Base-by-base conservation (phyloP, 129 eudicot species). In the Heracleum sosnowskyi region DNA sequence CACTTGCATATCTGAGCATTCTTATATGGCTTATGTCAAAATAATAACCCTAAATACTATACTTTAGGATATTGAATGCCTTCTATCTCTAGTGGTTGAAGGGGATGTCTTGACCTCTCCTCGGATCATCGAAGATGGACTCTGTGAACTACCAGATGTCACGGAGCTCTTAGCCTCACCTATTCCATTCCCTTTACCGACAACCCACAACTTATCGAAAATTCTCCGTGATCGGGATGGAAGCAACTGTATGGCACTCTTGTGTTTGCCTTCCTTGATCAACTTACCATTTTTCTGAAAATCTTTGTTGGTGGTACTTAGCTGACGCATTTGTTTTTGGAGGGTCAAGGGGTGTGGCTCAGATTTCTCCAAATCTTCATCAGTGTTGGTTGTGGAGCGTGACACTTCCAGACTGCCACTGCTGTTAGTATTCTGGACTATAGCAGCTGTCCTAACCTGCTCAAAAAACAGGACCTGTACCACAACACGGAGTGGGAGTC, bases 381-480 rank as follows among this genome's bases (percentile, higher is more conserved):
- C 88, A 16, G 69, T 75, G 39, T 76, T 70, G 20, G 68, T 77
- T 17, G 75, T 84, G 74, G 84, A 26, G 16, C 78, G 77, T 51
- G 81, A 77, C 2, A 85, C 85, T n/a, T 85, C 79, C 41, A 40
- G 60, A 41, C 60, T 57, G 45, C 74, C 47, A 42, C 74, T 42
- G 17, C 45, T 62, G 83, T 74, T 79, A 3, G 73, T 45, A 39
- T 74, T 71, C 55, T 87, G 78, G 39, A 84, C 55, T 7, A 84
- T 85, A 0, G 93, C 83, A 24, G 96, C 83, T 62, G 91, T 79
- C 44, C 89, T 90, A 18, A 74, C 88, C 82, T 92, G 97, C 83
- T 91, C 98, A 60, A 88, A 89, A 75, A 82, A 95, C 20, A 95
- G 87, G 47, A 94, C 90, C 76, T 92, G 97, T 60, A 95, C 97